Evolutionary conservation across 768 basidiomycete genomes (phyloP).

Genomic region (Boletus rex-veris): DNA sequence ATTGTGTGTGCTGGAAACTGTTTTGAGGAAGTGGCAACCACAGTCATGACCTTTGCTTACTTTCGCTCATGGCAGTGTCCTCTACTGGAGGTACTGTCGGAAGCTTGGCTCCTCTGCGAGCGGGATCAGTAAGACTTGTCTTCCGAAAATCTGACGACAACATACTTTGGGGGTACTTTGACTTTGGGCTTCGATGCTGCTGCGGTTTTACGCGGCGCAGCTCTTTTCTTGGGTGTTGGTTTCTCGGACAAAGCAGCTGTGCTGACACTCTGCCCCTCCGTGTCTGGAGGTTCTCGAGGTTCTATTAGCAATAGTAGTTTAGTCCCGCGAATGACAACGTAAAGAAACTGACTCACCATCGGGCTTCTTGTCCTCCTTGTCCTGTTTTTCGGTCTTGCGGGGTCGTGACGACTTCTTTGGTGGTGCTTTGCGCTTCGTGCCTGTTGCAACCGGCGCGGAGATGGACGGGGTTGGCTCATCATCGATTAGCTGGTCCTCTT

Average conservation of each 20-base stretch:
- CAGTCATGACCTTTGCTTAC: constrained; percentile 33
- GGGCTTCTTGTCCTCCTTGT: constrained; percentile 44
- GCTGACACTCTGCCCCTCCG: constrained; percentile 18
- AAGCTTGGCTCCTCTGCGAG: constrained; percentile 28
- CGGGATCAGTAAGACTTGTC: constrained; percentile 5
- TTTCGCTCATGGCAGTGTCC: constrained; percentile 59
- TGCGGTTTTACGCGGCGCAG: constrained; percentile 41
- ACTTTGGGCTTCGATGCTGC: constrained; percentile 35
- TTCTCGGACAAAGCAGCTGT: constrained; percentile 29
- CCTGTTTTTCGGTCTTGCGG: constrained; percentile 50
- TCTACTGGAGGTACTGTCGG: constrained; percentile 40
- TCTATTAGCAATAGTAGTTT: constrained; percentile 18
- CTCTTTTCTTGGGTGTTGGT: constrained; percentile 48
- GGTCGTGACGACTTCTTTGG: constrained; percentile 48
- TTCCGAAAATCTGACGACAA: neutral
- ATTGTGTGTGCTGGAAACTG: constrained; percentile 51
- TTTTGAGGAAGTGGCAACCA: constrained; percentile 1
- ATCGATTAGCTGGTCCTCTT: constrained; percentile 80
- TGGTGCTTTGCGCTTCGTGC: constrained; percentile 49
- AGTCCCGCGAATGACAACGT: constrained; percentile 10
- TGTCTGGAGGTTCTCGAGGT: constrained; percentile 29
- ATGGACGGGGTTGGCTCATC: constrained; percentile 41
- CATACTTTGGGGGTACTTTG: constrained; percentile 32
- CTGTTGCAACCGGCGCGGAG: constrained; percentile 32
- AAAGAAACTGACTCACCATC: constrained; percentile 36